These are phyloP conservation scores for Jacaranda mimosifolia DNA, from an alignment of 257 asterid species.

Conservation along the genomic window DNA sequence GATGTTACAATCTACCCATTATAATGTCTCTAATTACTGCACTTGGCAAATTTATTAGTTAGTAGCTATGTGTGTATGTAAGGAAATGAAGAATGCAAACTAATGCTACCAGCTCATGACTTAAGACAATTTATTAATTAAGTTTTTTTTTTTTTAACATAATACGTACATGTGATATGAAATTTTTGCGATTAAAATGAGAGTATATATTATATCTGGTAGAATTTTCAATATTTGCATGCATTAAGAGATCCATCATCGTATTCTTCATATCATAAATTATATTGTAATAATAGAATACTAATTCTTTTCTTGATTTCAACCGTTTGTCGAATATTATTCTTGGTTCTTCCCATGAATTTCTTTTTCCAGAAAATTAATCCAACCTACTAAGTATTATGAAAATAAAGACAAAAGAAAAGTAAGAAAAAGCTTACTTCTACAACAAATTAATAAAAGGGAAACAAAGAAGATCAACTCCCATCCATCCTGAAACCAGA, in stretches of 20 bases:
- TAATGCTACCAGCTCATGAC: slow-evolving; percentile 30
- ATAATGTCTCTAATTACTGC: neutral
- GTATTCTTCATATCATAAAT: too few species aligned
- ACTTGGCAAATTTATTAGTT: slow-evolving; percentile 2
- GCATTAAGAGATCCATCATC: too few species aligned
- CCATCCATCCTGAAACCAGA: neutral
- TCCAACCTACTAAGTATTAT: neutral
- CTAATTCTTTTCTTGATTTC: neutral
- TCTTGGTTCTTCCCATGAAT: neutral
- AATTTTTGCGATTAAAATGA: neutral
- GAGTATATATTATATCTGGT: neutral
- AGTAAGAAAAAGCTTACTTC: neutral
- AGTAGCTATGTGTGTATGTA: slow-evolving; percentile 30
- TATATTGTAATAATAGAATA: too few species aligned
- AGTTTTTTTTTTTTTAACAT: neutral
- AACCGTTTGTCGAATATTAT: neutral
- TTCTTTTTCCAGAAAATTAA: neutral
- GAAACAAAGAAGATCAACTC: neutral
- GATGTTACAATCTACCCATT: slow-evolving; percentile 40
- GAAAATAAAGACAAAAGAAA: neutral
- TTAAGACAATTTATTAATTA: slow-evolving; percentile 31
- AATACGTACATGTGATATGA: neutral
- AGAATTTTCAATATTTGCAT: too few species aligned
- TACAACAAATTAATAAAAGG: neutral
- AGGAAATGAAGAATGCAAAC: slow-evolving; percentile 32